These are phyloP conservation scores for Leccinum olivaceopallidum DNA, from an alignment of 768 basidiomycete species.

Conservation along the genomic window DNA sequence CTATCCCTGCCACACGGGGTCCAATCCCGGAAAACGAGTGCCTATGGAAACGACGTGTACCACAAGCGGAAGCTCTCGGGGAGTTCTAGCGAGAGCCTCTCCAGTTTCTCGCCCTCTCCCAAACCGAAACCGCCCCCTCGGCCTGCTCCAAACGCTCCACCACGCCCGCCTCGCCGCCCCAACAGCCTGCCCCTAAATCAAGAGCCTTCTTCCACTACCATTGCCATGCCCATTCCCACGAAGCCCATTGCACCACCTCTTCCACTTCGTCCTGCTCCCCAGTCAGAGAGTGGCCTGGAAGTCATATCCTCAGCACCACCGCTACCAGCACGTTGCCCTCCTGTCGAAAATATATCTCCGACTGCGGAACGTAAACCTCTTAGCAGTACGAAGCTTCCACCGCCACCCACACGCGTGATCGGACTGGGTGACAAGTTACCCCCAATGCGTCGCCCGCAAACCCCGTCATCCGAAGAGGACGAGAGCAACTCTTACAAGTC, in stretches of 20 bases:
- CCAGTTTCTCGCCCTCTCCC: constrained; percentile 9
- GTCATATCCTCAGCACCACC: constrained; percentile 21
- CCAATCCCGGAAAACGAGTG: constrained; percentile 8
- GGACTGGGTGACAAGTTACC: constrained; percentile 70
- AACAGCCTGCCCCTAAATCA: constrained; percentile 2
- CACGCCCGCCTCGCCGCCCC: constrained; percentile 23
- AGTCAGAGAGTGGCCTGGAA: constrained; percentile 13
- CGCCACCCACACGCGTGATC: constrained; percentile 76
- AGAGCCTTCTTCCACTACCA: not conserved
- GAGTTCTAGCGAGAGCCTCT: constrained; percentile 26
- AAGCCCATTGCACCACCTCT: constrained; percentile 38
- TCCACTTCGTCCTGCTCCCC: constrained; percentile 35
- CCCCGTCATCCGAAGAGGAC: constrained; percentile 51
- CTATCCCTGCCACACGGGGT: constrained; percentile 13
- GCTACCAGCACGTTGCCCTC: constrained; percentile 38
- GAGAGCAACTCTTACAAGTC: too few species aligned
- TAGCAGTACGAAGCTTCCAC: constrained; percentile 48
- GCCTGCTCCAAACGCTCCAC: constrained; percentile 15
- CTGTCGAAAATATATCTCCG: constrained; percentile 24
- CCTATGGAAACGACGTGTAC: not conserved
- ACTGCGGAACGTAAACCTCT: constrained; percentile 28
- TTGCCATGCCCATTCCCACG: constrained; percentile 15
- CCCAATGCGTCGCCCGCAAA: constrained; percentile 48
- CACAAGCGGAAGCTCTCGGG: constrained; percentile 17
- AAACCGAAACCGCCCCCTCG: constrained; percentile 28